Evolutionary conservation across 2,329 filamentous ascomycete species (phyloP).

Genomic region (Exophiala sideris): DNA sequence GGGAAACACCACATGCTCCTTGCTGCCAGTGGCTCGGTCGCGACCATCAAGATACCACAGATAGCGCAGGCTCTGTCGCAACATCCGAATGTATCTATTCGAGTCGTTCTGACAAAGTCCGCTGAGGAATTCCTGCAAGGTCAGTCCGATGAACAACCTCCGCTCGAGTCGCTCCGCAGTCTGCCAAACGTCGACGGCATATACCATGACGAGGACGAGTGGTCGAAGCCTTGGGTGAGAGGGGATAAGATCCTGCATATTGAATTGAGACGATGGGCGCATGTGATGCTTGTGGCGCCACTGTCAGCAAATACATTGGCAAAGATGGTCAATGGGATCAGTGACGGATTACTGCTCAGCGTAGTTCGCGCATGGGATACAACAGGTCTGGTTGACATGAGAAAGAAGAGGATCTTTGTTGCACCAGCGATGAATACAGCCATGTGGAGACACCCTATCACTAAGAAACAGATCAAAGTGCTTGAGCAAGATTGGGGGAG

Average conservation of each 20-base stretch:
- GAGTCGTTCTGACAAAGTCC: slow-evolving; percentile 74
- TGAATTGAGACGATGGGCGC: slow-evolving; percentile 76
- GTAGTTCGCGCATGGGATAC: slow-evolving; percentile 88
- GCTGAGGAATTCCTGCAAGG: slow-evolving; percentile 73
- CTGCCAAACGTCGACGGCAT: slow-evolving; percentile 74
- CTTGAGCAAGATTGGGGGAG: slow-evolving; percentile 72
- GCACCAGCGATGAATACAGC: slow-evolving; percentile 83
- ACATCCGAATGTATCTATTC: slow-evolving; percentile 65
- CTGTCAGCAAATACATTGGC: slow-evolving; percentile 81
- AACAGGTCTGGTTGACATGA: slow-evolving; percentile 55
- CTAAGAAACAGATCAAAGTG: slow-evolving; percentile 64
- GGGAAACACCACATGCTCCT: slow-evolving; percentile 61
- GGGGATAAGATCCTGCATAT: slow-evolving; percentile 86
- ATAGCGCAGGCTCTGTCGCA: slow-evolving; percentile 54
- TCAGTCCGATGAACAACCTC: slow-evolving; percentile 74
- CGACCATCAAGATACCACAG: slow-evolving; percentile 76
- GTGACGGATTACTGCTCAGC: slow-evolving; percentile 69
- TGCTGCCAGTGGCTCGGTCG: slow-evolving; percentile 70
- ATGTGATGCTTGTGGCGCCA: slow-evolving; percentile 76
- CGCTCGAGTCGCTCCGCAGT: slow-evolving; percentile 55
- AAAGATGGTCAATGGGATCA: slow-evolving; percentile 74
- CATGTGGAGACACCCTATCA: slow-evolving; percentile 87
- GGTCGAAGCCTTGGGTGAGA: slow-evolving; percentile 71
- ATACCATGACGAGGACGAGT: slow-evolving; percentile 83
- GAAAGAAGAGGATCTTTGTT: slow-evolving; percentile 67